Base-by-base conservation (phyloP, 1,139 yeast species). In the Suhomyces guaymorum region DNA sequence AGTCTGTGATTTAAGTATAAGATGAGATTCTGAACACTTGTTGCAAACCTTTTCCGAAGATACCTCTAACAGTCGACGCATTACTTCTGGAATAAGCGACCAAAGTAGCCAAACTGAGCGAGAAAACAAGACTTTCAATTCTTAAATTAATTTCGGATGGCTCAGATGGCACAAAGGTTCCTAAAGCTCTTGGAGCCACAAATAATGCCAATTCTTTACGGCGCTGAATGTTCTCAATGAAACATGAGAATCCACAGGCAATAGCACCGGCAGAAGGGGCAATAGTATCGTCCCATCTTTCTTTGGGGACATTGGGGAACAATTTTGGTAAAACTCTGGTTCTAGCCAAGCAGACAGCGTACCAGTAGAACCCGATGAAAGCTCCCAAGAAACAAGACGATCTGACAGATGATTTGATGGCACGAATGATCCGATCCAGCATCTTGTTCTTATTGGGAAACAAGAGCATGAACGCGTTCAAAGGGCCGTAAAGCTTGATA, bases 201-300 rank as follows among this genome's bases (percentile, higher is more conserved):
- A 64, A 64, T 29, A 64, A 51, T 0, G 70, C 70, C 57, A 64
- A 61, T 43, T 64, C 70, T 43, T 63, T 63, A 30, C 70, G 55
- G 26, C 70, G 50, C 35, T 52, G 62, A 7, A 61, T 52, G 1
- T 57, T 48, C 32, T 64, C 70, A 12, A 64, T 48, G 35, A 63
- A 59, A 16, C 64, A 51, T 30, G 68, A 59, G 37, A 62, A 57
- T 10, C 70, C 70, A 42, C 66, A 61, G 22, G 52, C 45, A 8
- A 61, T 25, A 3, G 66, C 54, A 0, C 70, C 70, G 6, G 52
- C 47, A 5, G 59, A 38, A 7, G 65, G 65, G 5, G 52, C 63
- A 15, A 54, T 48, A 3, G 66, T 61, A 23, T 48, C 51, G 42
- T 64, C 70, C 55, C 59, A 64, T 14, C 48, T 34, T 0, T 55